Base-by-base conservation (phyloP, 2,329 filamentous ascomycete genomes). In the Diplodia mutila region DNA sequence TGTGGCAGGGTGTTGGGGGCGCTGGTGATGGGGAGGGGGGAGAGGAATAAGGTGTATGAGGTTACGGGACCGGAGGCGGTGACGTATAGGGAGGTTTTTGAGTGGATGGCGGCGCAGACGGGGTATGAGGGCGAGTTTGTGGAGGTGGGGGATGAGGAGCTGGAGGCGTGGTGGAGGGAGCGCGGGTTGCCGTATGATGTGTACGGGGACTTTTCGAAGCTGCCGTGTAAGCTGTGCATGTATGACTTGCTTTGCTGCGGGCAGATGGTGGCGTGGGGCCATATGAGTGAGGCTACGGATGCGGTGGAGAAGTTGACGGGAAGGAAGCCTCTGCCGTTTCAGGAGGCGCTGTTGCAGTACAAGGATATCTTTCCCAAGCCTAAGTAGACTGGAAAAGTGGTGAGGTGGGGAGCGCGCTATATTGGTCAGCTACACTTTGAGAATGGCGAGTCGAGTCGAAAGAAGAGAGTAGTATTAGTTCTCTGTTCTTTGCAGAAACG, bases 81-180 rank as follows among this genome's bases (percentile, higher is more conserved):
- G 0, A n/a, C 23, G 21, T 61, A 32, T 7, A 9, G 23, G 4
- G 55, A 61, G 6, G 37, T 61, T 6, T 61, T 61, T 48, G 55
- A 61, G 37, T 61, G 55, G 55, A 61, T 61, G 55, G 37, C 37
- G 23, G 55, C 9, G 55, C 55, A 46, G 55, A 61, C 37, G 12
- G 55, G 55, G 37, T 61, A 61, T 8, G 6, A 12, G 16, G 55
- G 55, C 23, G 37, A 61, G 55, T 61, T 61, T 29, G 55, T 61
- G 55, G 55, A 61, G 4, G 16, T 61, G 37, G 18, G 11, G 37
- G 55, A 61, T 14, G 55, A 46, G 25, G 55, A 61, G 55, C 23
- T 61, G 23, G 55, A 61, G 55, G 14, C 2, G 55, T 61, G 55
- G 55, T 61, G 55, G 37, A 46, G 21, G 23, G 55, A 61, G 23